phyloP scores from a whole-genome alignment of 495 filamentous ascomycete genomes.

The Coniosporium apollinis region DNA sequence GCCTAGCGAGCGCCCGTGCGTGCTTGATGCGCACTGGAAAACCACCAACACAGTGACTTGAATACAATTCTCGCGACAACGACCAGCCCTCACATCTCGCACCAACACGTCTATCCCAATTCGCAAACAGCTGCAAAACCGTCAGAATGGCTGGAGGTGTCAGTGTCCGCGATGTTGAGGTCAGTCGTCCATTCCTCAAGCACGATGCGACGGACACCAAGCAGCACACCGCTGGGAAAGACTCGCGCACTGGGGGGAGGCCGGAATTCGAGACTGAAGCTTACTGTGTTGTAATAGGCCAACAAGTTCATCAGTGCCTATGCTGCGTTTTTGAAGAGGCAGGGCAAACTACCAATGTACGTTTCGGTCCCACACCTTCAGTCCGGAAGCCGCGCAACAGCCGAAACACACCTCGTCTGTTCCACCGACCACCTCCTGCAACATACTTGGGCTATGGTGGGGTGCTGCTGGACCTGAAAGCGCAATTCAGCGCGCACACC shows the following conservation, averaged over 20 bases:
- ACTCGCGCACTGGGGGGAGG: no score
- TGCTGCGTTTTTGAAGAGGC: conserved; percentile 93
- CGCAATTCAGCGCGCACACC: no score
- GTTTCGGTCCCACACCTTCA: conserved; percentile 31
- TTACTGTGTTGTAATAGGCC: conserved; percentile 35
- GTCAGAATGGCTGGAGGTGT: conserved; percentile 65
- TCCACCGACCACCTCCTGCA: no score
- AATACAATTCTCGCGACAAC: no score
- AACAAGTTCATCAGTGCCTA: conserved; percentile 93
- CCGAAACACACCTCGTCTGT: no score
- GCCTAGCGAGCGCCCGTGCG: no score
- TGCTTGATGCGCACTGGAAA: no score
- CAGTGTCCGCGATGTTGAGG: conserved; percentile 81
- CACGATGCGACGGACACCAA: conserved; percentile 28
- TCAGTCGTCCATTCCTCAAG: conserved; percentile 33
- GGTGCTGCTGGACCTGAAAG: no score
- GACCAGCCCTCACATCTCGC: neutral
- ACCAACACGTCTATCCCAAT: neutral
- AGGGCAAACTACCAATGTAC: conserved; percentile 95
- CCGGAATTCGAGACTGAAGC: no score
- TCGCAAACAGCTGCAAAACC: conserved; percentile 21
- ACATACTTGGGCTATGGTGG: conserved; percentile 19
- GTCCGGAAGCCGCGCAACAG: neutral
- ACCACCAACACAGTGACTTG: no score
- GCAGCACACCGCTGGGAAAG: no score